Base-by-base conservation (phyloP, 352 stramenopile genomes). In the Pythium oligandrum region DNA sequence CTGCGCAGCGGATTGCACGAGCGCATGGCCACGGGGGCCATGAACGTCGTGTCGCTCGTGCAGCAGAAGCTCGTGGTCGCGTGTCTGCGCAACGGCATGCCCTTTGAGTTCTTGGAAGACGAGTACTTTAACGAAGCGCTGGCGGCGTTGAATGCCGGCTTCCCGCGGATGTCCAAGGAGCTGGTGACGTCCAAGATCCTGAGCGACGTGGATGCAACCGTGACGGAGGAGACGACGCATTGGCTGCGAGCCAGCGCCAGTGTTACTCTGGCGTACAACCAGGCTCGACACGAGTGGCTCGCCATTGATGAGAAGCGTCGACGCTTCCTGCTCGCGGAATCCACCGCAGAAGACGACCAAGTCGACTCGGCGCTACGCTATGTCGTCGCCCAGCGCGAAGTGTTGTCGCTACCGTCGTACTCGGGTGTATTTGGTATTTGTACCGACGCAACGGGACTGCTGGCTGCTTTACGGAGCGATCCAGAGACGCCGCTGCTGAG, bases 51-150 rank as follows among this genome's bases (percentile, higher is more conserved):
- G 26, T 40, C 33, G 5, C 26, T 34, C 4, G 62, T 74, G 51
- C 59, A 75, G 32, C 68, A 74, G 38, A 59, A 76, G 35, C 55
- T 83, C 36, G 68, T 73, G 46, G 61, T 80, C 6, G 68, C 73
- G 34, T 78, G 64, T 51, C 56, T 83, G 31, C 43, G 75, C 37
- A 61, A 71, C 44, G 54, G 68, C 36, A 55, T 74, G 12, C 68
- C 67, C 11, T 46, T 70, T 6, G 9, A 17, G 44, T 70, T 83
- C 7, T 44, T 83, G 30, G 70, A 78, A 34, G 68, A 78, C 54
- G 62, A 64, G 32, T 51, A 67, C 40, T 51, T 83, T 40, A 44
- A 48, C 30, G 60, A 70, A 44, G 73, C 70, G 43, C 57, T 83
- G 9, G 43, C 40, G 38, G 31, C 67, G 40, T 57, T 71, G 43